Evolutionary conservation across 768 basidiomycete species (phyloP), one percentile per base, ranked within the genome.

Genomic region (Antrodiella citrinella): DNA sequence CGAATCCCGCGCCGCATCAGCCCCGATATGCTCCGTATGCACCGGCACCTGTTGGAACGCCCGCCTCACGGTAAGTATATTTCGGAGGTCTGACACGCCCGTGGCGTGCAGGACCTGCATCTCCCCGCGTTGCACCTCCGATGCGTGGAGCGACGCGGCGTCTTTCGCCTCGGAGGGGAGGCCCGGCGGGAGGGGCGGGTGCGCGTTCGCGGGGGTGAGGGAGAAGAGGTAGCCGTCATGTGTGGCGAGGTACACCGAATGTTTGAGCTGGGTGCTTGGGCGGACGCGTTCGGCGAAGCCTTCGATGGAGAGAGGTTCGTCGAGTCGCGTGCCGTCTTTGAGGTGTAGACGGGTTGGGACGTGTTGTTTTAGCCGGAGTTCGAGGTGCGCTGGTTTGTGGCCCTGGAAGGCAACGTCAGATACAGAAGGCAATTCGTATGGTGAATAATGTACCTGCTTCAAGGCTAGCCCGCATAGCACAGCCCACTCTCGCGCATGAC

Each of bases 231-330:
- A 77, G 4, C 88, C 86, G 48, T 82, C 75, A 59, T 91, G 87
- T 4, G 80, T 79, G 22, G 76, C 68, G 35, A 93, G 71, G 65
- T 92, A 94, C 12, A 85, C 58, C 3, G 72, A 72, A 50, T 85
- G 78, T 48, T 73, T 80, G 23, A 64, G 62, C 53, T 80, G 77
- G 18, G 77, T 70, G 56, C 77, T 80, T 2, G 80, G 74, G 54
- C 72, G 75, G 58, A 89, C 74, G 44, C 83, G 82, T 52, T 87
- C 78, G 40, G 94, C 69, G 66, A 88, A 96, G 2, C 94, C 94
- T 66, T 97, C 94, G 44, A 95, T 71, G 0, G 80, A 77, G 0
- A 84, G 81, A 1, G 94, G 94, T 58, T 94, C 90, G 26, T 76
- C 66, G 15, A 93, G 60, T 30, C 63, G 67, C 13, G 65, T 72